Conservation (phyloP, 73 alveolate genomes). For the Stentor roeselii region DNA sequence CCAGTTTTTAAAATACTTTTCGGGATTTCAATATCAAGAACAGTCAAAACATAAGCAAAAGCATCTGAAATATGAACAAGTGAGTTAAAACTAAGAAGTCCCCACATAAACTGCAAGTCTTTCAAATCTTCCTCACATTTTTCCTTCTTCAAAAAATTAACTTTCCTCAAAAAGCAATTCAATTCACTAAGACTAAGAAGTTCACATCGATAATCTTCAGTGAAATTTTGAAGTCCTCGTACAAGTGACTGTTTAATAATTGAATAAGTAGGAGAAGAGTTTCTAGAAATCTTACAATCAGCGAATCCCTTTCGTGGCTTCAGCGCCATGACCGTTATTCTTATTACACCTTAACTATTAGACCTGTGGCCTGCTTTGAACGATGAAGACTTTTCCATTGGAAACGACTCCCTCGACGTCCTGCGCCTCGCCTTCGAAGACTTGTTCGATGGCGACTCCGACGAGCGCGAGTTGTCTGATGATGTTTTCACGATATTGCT, state of each 20-base stretch:
- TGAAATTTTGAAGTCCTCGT: not conserved
- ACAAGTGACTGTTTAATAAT: no score
- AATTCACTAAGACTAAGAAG: not conserved
- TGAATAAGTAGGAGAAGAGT: not conserved
- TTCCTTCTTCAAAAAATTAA: not conserved
- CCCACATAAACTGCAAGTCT: not conserved
- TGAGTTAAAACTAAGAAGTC: not conserved
- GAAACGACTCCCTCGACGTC: conserved; percentile 83
- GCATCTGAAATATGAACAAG: not conserved
- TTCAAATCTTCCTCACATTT: not conserved
- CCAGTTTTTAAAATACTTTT: not conserved
- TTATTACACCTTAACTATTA: not conserved
- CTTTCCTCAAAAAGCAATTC: not conserved
- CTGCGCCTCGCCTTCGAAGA: conserved; percentile 67
- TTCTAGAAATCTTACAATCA: no score
- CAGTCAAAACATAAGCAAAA: not conserved
- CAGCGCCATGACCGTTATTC: no score
- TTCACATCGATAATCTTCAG: not conserved
- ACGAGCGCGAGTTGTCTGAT: conserved; percentile 50
- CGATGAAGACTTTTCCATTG: conserved; percentile 65
- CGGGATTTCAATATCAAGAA: not conserved
- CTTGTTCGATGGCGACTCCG: conserved; percentile 63
- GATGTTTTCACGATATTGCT: conserved; percentile 49
- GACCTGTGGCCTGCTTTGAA: conserved; percentile 76
- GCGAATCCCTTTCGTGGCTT: no score